Percentiles rank a stretch among this genome's conserved stretches.
Evolutionary conservation across 257 asterid genomes (phyloP).

Genomic region (Ligustrum vulgare): DNA sequence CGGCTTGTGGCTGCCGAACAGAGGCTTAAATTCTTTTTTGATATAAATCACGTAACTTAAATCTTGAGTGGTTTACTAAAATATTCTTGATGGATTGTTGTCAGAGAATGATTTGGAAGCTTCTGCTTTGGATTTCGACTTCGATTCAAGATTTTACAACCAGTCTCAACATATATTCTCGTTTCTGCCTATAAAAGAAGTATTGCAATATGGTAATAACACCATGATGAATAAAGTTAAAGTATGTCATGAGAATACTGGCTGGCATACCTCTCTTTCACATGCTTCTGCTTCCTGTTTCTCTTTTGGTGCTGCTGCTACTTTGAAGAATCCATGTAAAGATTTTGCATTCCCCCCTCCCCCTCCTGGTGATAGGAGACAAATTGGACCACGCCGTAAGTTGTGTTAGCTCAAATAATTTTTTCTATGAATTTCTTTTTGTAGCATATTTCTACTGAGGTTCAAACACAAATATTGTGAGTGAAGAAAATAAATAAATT

Average conservation of each 20-base stretch:
- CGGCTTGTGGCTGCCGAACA: too few relatives aligned
- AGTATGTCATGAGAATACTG: conserved; percentile 55
- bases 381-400: conserved; percentile 97
- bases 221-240: conserved; percentile 32
- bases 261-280: conserved; percentile 39
- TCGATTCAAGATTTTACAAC: conserved; percentile 55
- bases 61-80: conserved; percentile 2
- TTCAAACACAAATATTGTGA: neutral
- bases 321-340: conserved; percentile 58
- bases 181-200: conserved; percentile 36
- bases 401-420: conserved; percentile 25
- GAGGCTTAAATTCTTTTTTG: neutral
- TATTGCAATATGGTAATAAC: conserved; percentile 20
- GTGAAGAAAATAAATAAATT: conserved; percentile 19
- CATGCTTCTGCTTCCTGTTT: conserved; percentile 36
- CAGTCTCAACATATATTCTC: conserved; percentile 41
- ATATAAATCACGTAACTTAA: neutral
- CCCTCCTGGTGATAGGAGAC: conserved; percentile 70
- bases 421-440: conserved; percentile 14
- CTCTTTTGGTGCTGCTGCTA: conserved; percentile 32
- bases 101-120: conserved; percentile 69
- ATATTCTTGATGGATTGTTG: conserved; percentile 29
- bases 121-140: conserved; percentile 54
- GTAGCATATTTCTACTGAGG: conserved; percentile 8
- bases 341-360: conserved; percentile 82